phyloP scores from a whole-genome alignment of 768 basidiomycete genomes.

The Auricularia sp. region DNA sequence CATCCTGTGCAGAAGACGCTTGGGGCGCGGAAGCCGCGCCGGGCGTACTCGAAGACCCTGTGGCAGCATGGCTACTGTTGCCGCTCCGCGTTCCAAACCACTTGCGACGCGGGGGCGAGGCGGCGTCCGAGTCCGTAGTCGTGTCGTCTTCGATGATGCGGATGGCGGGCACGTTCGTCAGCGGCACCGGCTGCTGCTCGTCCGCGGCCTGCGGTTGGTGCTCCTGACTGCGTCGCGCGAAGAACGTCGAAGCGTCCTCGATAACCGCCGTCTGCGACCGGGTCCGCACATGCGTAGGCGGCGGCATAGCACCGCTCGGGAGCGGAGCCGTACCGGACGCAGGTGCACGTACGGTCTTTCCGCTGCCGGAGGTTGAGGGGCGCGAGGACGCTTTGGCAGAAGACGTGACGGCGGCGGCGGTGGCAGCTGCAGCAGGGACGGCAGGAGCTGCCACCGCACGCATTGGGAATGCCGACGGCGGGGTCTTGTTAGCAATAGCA shows the following conservation, averaged over 20 bases:
- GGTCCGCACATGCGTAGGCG: constrained; percentile 51
- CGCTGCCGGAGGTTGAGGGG: background rate
- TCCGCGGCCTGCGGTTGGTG: background rate
- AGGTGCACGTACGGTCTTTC: background rate
- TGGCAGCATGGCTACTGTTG: background rate
- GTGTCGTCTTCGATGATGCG: background rate
- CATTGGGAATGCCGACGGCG: constrained; percentile 35
- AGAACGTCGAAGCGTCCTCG: constrained; percentile 41
- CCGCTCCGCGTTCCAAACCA: background rate
- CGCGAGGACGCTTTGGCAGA: background rate
- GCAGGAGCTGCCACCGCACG: constrained; percentile 38
- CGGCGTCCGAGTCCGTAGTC: background rate
- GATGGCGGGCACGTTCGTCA: background rate
- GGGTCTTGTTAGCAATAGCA: constrained; percentile 44
- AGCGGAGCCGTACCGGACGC: constrained; percentile 13
- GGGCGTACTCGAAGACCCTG: background rate
- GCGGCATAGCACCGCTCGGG: constrained; percentile 54
- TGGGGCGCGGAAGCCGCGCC: constrained; percentile 6
- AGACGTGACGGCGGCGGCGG: background rate
- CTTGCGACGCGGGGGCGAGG: constrained; percentile 1
- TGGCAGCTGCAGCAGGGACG: constrained; percentile 12
- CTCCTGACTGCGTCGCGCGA: background rate
- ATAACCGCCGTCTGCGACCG: constrained; percentile 80
- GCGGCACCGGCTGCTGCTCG: background rate
- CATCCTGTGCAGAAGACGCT: constrained; percentile 5